Conservation (phyloP, 2,329 filamentous ascomycete genomes). For the Colletotrichum endophyticum region DNA sequence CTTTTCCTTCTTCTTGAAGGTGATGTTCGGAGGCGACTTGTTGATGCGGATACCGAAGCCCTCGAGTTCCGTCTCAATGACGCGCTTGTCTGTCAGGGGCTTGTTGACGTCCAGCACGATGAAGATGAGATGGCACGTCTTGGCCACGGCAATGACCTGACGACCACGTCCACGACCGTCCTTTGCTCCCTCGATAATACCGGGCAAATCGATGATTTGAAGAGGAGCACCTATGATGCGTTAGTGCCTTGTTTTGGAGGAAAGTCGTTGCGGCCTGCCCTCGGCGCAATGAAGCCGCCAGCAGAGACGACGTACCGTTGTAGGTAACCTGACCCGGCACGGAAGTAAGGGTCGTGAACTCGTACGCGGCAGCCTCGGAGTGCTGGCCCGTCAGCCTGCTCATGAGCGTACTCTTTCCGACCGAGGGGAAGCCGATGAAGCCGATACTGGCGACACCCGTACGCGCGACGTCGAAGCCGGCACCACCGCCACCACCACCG, state of each 20-base stretch:
- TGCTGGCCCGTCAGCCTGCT: conserved; percentile 93
- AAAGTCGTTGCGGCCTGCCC: not conserved
- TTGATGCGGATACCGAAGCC: conserved; percentile 98
- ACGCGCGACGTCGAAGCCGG: conserved; percentile 95
- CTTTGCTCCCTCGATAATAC: conserved; percentile 98
- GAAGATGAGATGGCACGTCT: conserved; percentile 98
- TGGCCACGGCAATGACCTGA: conserved; percentile 98
- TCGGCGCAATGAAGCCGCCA: not conserved
- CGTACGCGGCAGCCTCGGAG: conserved; percentile 95
- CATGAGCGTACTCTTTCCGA: conserved; percentile 98
- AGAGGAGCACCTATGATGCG: conserved; percentile 75
- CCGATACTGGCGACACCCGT: conserved; percentile 97
- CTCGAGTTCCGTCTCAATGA: conserved; percentile 94
- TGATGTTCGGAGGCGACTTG: conserved; percentile 95
- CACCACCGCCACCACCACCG: conserved; percentile 82
- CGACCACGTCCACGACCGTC: conserved; percentile 97
- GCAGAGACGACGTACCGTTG: conserved; percentile 64
- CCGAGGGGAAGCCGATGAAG: conserved; percentile 97
- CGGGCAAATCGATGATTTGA: conserved; percentile 96
- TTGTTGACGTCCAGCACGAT: conserved; percentile 99
- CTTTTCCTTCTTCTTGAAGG: conserved; percentile 99
- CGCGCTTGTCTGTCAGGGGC: conserved; percentile 92
- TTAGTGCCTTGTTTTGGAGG: not conserved
- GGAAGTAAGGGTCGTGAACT: conserved; percentile 97
- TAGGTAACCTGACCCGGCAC: conserved; percentile 96